These are phyloP conservation scores for Apiospora marii DNA, from an alignment of 2,329 filamentous ascomycete species.

Conservation along the genomic window DNA sequence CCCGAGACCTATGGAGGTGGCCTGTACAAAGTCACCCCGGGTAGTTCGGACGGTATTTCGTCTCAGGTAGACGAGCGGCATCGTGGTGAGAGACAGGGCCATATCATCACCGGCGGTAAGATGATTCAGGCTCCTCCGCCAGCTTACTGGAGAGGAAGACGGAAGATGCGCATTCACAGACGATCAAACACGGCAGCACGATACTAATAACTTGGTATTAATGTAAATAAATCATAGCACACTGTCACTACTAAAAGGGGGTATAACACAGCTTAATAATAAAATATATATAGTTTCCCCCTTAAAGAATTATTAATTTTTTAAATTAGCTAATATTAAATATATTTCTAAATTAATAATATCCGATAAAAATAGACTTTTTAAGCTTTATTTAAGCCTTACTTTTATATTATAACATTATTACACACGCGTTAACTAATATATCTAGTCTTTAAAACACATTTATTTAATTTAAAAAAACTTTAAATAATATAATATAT, in stretches of 20 bases:
- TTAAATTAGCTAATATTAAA: too few relatives aligned
- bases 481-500: too few relatives aligned
- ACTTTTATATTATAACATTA: too few relatives aligned
- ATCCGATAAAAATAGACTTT: too few relatives aligned
- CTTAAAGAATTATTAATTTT: too few relatives aligned
- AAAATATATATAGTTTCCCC: not conserved
- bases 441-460: too few relatives aligned
- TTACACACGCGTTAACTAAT: too few relatives aligned
- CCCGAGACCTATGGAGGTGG: not conserved
- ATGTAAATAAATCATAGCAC: not conserved
- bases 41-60: not conserved
- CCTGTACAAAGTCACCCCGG: not conserved
- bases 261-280: not conserved
- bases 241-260: not conserved
- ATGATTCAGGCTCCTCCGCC: not conserved
- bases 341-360: too few relatives aligned
- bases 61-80: not conserved
- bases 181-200: not conserved
- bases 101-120: not conserved
- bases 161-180: not conserved
- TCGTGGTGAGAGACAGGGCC: not conserved
- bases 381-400: too few relatives aligned
- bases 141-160: not conserved
- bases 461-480: too few relatives aligned
- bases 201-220: not conserved